These are phyloP conservation scores for Iberis pinnata DNA, from an alignment of 345 rosid genomes.

Conservation along the genomic window DNA sequence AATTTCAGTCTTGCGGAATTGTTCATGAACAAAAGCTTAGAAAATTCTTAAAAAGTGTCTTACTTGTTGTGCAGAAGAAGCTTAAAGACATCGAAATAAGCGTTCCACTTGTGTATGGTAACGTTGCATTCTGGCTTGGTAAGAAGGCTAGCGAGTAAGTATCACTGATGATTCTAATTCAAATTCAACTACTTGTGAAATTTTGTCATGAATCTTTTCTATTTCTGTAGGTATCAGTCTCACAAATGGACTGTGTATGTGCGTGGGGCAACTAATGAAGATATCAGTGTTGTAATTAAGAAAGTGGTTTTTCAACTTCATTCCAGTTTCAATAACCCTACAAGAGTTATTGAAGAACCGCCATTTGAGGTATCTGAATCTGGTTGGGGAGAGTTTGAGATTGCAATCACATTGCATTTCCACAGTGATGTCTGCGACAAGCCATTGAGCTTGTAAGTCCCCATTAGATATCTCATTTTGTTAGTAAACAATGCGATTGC, in stretches of 20 bases:
- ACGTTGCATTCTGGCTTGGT: slow-evolving; percentile 72
- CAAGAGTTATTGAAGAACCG: slow-evolving; percentile 54
- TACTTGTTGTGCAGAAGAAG: slow-evolving; percentile 43
- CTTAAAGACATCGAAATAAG: slow-evolving; percentile 66
- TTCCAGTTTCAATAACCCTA: slow-evolving; percentile 58
- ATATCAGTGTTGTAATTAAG: slow-evolving; percentile 46
- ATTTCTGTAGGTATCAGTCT: slow-evolving; percentile 43
- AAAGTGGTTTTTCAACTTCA: slow-evolving; percentile 62
- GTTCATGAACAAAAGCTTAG: too few species aligned
- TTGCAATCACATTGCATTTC: slow-evolving; percentile 53
- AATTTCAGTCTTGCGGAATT: too few species aligned
- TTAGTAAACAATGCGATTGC: too few species aligned
- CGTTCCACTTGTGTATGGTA: slow-evolving; percentile 68
- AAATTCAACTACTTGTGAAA: neutral
- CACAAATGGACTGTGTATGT: slow-evolving; percentile 70
- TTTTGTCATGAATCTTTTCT: neutral
- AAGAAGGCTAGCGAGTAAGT: slow-evolving; percentile 79
- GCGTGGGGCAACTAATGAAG: slow-evolving; percentile 67
- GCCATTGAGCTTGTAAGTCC: slow-evolving; percentile 57
- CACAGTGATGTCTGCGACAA: slow-evolving; percentile 63
- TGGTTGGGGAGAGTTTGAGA: slow-evolving; percentile 84
- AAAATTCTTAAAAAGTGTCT: too few species aligned
- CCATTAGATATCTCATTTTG: too few species aligned
- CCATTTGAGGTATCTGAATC: slow-evolving; percentile 65
- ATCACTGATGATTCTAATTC: too few species aligned